phyloP scores from a whole-genome alignment of 805 yeast species.

The Grigorovia transvaalensis region DNA sequence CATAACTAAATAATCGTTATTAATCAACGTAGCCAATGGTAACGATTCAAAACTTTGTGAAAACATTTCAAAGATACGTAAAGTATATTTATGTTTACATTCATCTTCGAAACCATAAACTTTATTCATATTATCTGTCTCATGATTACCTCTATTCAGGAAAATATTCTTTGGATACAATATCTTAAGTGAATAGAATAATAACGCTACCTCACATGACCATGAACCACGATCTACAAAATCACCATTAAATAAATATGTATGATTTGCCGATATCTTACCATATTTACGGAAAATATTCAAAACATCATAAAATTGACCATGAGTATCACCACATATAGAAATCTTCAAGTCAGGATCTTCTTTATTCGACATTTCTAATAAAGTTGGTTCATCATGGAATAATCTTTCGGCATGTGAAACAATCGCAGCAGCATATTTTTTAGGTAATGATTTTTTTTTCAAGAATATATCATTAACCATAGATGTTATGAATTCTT shows the following conservation, averaged over 20 bases:
- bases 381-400: constrained; percentile 58
- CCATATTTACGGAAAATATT: constrained; percentile 73
- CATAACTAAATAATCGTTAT: constrained; percentile 71
- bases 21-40: constrained; percentile 78
- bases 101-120: constrained; percentile 96
- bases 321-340: constrained; percentile 96
- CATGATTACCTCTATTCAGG: constrained; percentile 93
- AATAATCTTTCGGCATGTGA: constrained; percentile 60
- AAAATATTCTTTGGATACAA: constrained; percentile 59
- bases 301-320: constrained; percentile 85
- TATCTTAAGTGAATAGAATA: constrained; percentile 67
- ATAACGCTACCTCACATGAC: constrained; percentile 92
- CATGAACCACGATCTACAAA: constrained; percentile 97
- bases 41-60: constrained; percentile 76
- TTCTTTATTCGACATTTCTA: constrained; percentile 44
- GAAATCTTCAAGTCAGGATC: constrained; percentile 40
- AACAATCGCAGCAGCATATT: constrained; percentile 73
- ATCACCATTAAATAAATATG: constrained; percentile 89
- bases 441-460: constrained; percentile 68
- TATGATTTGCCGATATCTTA: constrained; percentile 47
- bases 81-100: constrained; percentile 81
- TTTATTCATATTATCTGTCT: constrained; percentile 92
- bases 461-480: constrained; percentile 54
- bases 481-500: constrained; percentile 51
- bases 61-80: constrained; percentile 70